Base-by-base conservation (phyloP, 192 early-diverging fungal species). In the Coemansia sp. region DNA sequence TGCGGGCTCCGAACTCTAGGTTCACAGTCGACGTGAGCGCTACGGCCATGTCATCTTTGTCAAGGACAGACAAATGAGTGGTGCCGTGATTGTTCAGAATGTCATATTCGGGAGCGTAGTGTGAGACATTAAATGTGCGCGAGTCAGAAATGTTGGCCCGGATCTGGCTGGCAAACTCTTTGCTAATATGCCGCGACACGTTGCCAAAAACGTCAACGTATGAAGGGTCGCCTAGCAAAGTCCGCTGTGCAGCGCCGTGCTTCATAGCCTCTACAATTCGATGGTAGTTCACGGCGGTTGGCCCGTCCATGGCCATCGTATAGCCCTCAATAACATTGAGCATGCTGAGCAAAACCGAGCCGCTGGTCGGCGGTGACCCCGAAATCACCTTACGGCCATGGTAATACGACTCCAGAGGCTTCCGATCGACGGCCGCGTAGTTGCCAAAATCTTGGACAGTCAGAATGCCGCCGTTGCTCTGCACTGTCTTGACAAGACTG, bases 11-110 rank as follows among this genome's bases (percentile, higher is more conserved):
- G 80, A 95, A 95, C 42, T 88, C 68, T 31, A 95, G 68, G 68
- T 98, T 98, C 5, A 91, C 80, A 0, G 95, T 98, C 22, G 89
- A 90, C 2, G 92, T 95, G 55, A 94, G 51, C 2, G 90, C 70
- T n/a, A 92, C 92, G 0, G 90, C 90, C 57, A 82, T 73, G 47
- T 88, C 83, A 33, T 89, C 65, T 17, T 71, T 56, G 68, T 87
- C 85, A 6, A 98, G 58, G 14, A 88, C 80, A 0, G 93, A 95
- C 18, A 98, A 56, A 70, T 95, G 93, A 23, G 90, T 93, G 5
- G 95, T 98, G 14, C 95, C 95, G 53, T 92, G 95, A 53, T 85
- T 84, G 31, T 87, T 84, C 9, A 82, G 71, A 10, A 84, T 68
- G 17, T 88, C 87, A 78, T 86, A 95, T 33, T 80, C 60, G 13